Conservation (phyloP, 768 basidiomycete genomes). For the Termitomyces sp. region DNA sequence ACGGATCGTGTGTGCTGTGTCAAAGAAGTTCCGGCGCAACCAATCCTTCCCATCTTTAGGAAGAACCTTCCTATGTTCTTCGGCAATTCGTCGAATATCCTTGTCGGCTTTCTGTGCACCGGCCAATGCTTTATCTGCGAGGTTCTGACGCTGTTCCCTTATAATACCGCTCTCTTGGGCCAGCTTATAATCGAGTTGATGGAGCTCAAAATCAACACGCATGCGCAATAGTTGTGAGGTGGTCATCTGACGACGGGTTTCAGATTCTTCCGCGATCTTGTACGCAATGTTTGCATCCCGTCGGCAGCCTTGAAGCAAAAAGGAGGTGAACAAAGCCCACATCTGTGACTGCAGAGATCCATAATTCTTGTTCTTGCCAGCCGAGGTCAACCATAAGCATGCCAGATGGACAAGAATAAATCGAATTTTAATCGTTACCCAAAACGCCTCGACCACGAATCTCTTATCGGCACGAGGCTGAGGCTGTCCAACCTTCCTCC, state of each 20-base stretch:
- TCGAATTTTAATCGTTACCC: conserved; percentile 50
- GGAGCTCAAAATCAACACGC: conserved; percentile 44
- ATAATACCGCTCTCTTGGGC: conserved; percentile 21
- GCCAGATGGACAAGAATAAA: conserved; percentile 46
- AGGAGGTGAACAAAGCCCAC: conserved; percentile 46
- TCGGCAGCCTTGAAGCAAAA: conserved; percentile 42
- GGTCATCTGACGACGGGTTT: conserved; percentile 49
- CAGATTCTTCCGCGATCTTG: conserved; percentile 42
- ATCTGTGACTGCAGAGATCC: conserved; percentile 25
- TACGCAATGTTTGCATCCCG: conserved; percentile 45
- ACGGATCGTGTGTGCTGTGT: conserved; percentile 32
- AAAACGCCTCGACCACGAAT: conserved; percentile 59
- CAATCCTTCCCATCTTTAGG: conserved; percentile 31
- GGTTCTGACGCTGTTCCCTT: conserved; percentile 17
- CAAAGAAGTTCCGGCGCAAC: conserved; percentile 40
- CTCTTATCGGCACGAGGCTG: conserved; percentile 56
- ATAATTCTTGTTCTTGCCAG: conserved; percentile 14
- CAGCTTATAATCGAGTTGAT: conserved; percentile 44
- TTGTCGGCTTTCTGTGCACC: conserved; percentile 6
- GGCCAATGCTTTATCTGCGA: conserved; percentile 17
- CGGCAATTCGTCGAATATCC: conserved; percentile 10
- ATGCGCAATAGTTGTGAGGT: conserved; percentile 38
- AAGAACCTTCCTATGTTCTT: conserved; percentile 14
- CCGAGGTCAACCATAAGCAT: conserved; percentile 33
- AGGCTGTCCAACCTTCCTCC: conserved; percentile 49